Evolutionary conservation across 768 basidiomycete species (phyloP).

Genomic region (Rhodotorula paludigena): DNA sequence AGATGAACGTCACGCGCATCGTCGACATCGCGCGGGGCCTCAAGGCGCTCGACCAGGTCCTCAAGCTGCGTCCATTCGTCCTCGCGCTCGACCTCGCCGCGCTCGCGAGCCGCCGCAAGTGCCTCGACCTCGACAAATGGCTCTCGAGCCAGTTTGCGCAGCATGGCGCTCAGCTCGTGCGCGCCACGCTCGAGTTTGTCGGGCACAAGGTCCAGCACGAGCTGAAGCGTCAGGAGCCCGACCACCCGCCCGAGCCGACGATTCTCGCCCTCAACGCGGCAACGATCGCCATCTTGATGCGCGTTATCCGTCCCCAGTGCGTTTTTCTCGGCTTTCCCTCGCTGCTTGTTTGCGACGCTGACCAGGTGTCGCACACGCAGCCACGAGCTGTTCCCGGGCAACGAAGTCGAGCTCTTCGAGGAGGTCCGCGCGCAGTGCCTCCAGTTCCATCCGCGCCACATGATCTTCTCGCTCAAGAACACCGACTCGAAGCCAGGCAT

Average conservation of each 20-base stretch:
- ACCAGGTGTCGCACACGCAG: conserved; percentile 47
- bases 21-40: conserved; percentile 92
- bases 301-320: conserved; percentile 76
- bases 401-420: conserved; percentile 76
- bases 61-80: conserved; percentile 63
- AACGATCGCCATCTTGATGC: conserved; percentile 86
- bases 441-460: conserved; percentile 90
- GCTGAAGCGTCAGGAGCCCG: conserved; percentile 60
- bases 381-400: conserved; percentile 66
- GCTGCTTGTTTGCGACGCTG: neutral
- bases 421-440: conserved; percentile 88
- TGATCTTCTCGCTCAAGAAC: conserved; percentile 70
- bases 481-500: conserved; percentile 87
- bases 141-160: conserved; percentile 75
- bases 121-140: conserved; percentile 95
- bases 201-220: conserved; percentile 91
- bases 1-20: conserved; percentile 87
- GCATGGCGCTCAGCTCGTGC: conserved; percentile 80
- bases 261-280: conserved; percentile 83
- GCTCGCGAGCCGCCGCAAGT: conserved; percentile 84
- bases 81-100: conserved; percentile 89
- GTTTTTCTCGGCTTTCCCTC: conserved; percentile 42
- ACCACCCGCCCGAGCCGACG: conserved; percentile 65
- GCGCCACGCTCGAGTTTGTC: conserved; percentile 78
- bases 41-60: conserved; percentile 89